A percentile compares a stretch with the other conserved stretches of the same genome.
phyloP scores from a whole-genome alignment of 164 flowering plant species.

The Dillenia turbinata region DNA sequence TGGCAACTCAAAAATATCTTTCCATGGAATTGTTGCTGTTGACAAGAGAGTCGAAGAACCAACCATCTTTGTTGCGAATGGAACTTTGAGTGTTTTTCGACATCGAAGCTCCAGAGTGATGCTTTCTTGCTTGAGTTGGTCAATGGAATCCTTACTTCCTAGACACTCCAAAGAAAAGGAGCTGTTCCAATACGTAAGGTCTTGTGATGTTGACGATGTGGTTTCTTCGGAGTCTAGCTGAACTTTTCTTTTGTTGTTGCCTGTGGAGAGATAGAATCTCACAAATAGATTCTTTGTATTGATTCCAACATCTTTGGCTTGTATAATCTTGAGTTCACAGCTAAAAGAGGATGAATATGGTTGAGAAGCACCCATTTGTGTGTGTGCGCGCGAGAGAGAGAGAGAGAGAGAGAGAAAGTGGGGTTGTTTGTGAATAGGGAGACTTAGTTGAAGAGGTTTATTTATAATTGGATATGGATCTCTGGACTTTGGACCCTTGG shows the following conservation, averaged over 20 bases:
- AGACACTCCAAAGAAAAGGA: slow-evolving; percentile 38
- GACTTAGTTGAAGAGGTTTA: too few species aligned
- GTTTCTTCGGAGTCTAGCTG: slow-evolving; percentile 30
- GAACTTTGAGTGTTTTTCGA: slow-evolving; percentile 15
- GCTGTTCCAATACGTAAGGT: slow-evolving; percentile 24
- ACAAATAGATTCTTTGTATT: slow-evolving; percentile 29
- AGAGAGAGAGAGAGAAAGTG: too few species aligned
- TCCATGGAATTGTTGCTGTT: slow-evolving; percentile 42
- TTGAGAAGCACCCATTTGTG: too few species aligned
- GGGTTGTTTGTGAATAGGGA: too few species aligned
- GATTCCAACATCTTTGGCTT: slow-evolving; percentile 38
- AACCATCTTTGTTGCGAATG: slow-evolving; percentile 8
- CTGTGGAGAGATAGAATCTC: slow-evolving; percentile 42
- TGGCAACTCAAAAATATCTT: slow-evolving; percentile 26
- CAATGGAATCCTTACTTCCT: slow-evolving; percentile 26
- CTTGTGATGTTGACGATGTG: slow-evolving; percentile 14
- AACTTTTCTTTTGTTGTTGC: slow-evolving; percentile 24
- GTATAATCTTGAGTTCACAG: slow-evolving; percentile 8
- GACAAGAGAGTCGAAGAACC: slow-evolving; percentile 30
- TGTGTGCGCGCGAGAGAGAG: too few species aligned
- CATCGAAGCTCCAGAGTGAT: slow-evolving; percentile 43
- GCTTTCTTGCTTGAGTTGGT: slow-evolving; percentile 27
- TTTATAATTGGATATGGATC: too few species aligned
- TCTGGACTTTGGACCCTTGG: too few species aligned
- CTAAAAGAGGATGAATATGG: too few species aligned